Evolutionary conservation across 805 yeast genomes (phyloP).

Genomic region (Yarrowia sp.): DNA sequence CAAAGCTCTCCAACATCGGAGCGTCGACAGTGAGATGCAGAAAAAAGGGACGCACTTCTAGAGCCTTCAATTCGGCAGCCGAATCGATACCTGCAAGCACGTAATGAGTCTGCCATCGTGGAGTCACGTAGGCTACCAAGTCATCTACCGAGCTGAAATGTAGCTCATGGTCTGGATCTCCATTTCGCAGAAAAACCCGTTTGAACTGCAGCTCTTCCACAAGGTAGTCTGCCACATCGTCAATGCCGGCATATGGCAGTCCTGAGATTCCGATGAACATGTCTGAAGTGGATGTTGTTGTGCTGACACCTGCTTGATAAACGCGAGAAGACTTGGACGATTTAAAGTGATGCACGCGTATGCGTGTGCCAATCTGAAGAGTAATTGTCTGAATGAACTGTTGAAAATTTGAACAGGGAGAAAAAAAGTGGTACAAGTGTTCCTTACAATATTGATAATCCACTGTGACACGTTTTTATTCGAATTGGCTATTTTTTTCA

Average conservation of each 20-base stretch:
- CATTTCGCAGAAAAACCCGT: constrained; percentile 35
- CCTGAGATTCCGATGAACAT: constrained; percentile 81
- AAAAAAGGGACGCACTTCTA: constrained; percentile 71
- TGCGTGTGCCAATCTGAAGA: no score
- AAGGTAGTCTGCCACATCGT: constrained; percentile 54
- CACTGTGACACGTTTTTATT: no score
- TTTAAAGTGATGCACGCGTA: background rate
- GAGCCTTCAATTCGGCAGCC: constrained; percentile 39
- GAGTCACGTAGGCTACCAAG: constrained; percentile 59
- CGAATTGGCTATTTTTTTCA: no score
- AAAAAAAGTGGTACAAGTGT: no score
- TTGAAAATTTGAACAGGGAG: no score
- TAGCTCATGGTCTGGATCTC: constrained; percentile 29
- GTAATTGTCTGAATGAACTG: no score
- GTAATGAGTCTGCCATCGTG: constrained; percentile 58
- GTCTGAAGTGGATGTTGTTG: background rate
- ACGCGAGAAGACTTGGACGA: background rate
- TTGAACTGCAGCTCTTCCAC: constrained; percentile 54
- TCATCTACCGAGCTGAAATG: constrained; percentile 44
- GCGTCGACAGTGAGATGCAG: constrained; percentile 77
- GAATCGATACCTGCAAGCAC: constrained; percentile 51
- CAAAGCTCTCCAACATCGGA: constrained; percentile 50
- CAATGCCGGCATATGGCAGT: constrained; percentile 61
- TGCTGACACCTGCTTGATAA: background rate
- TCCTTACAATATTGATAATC: no score